Conservation (phyloP, 768 basidiomycete genomes). For the Dioszegia hungarica region DNA sequence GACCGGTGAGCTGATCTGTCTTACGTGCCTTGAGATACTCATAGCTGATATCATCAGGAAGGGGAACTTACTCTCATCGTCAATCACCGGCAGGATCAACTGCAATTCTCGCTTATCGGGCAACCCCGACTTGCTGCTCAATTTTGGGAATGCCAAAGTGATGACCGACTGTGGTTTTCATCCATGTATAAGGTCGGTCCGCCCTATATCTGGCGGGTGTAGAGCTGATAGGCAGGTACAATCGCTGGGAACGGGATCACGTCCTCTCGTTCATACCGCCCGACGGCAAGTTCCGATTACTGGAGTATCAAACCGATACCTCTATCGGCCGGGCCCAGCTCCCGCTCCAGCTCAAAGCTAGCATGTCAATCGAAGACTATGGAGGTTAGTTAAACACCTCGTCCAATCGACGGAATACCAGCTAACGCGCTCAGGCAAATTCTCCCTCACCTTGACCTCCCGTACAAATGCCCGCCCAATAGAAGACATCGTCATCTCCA, state of each 20-base stretch:
- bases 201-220: not conserved
- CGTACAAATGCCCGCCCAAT: conserved; percentile 54
- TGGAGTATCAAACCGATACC: conserved; percentile 68
- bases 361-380: conserved; percentile 49
- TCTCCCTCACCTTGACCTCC: conserved; percentile 43
- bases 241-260: conserved; percentile 71
- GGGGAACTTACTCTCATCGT: conserved; percentile 63
- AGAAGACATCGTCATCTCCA: conserved; percentile 66
- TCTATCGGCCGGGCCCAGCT: conserved; percentile 3
- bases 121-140: conserved; percentile 78
- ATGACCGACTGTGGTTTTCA: conserved; percentile 82
- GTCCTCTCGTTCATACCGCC: conserved; percentile 86
- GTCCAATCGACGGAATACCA: conserved; percentile 29
- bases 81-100: conserved; percentile 71
- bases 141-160: conserved; percentile 68
- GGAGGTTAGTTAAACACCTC: conserved; percentile 52
- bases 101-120: conserved; percentile 71
- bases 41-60: conserved; percentile 53
- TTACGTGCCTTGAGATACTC: not conserved
- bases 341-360: conserved; percentile 24
- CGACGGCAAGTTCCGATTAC: conserved; percentile 77
- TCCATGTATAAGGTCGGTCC: conserved; percentile 77
- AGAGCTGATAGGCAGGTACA: conserved; percentile 56
- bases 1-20: conserved; percentile 58
- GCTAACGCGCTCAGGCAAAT: conserved; percentile 35